Conservation (phyloP, 768 basidiomycete species). For the Chalciporus chontae region DNA sequence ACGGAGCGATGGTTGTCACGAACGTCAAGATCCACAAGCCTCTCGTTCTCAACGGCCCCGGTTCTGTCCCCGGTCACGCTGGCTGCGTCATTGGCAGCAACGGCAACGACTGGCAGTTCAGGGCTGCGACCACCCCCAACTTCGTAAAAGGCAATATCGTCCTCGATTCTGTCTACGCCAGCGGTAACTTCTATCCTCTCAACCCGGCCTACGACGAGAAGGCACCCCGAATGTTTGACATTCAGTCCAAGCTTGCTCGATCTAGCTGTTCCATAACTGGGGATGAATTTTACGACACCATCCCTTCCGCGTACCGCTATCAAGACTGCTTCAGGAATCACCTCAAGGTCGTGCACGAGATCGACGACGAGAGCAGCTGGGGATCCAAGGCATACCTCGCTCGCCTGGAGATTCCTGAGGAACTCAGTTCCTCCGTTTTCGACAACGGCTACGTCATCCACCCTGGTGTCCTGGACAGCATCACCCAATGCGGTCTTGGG, state of each 20-base stretch:
- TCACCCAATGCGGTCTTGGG: slow-evolving; percentile 30
- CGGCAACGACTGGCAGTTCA: slow-evolving; percentile 30
- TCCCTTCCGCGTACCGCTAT: slow-evolving; percentile 21
- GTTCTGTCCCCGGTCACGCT: slow-evolving; percentile 17
- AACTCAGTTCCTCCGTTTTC: slow-evolving; percentile 26
- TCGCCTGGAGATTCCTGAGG: slow-evolving; percentile 16
- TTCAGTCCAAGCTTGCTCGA: slow-evolving; percentile 19
- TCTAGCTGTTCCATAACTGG: slow-evolving; percentile 16
- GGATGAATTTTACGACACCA: slow-evolving; percentile 16
- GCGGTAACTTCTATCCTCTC: slow-evolving; percentile 24
- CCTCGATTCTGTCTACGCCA: slow-evolving; percentile 29
- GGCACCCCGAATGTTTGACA: slow-evolving; percentile 21
- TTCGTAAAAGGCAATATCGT: slow-evolving; percentile 23
- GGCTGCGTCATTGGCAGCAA: slow-evolving; percentile 26
- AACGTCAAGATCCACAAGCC: slow-evolving; percentile 30
- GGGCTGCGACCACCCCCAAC: slow-evolving; percentile 22
- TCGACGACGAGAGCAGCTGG: slow-evolving; percentile 26
- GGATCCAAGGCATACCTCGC: slow-evolving; percentile 27
- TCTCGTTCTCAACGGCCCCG: slow-evolving; percentile 21
- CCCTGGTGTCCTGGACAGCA: slow-evolving; percentile 33
- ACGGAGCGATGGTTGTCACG: slow-evolving; percentile 28
- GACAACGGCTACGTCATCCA: slow-evolving; percentile 31
- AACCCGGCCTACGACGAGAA: slow-evolving; percentile 26
- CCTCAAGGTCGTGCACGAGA: slow-evolving; percentile 26
- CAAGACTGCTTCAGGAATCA: slow-evolving; percentile 26